Base-by-base conservation (phyloP, 2,329 filamentous ascomycete genomes). In the Pezicula neosporulosa region DNA sequence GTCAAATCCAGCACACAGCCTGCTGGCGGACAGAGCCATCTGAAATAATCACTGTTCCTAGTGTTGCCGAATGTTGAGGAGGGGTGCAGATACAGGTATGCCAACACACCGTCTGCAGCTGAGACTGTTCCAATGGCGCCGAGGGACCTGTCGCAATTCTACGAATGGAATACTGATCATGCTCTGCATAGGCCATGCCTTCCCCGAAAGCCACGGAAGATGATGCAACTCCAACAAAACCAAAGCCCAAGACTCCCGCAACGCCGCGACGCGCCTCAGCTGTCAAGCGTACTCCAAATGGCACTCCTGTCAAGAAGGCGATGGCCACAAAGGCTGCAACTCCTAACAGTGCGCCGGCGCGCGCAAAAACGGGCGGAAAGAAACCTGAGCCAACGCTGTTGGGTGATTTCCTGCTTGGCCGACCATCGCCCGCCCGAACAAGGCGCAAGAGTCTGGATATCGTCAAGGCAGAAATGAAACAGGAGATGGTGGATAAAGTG, bases 381-480 rank as follows among this genome's bases (percentile, higher is more conserved):
- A 65, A 56, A 47, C 27, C 56, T 9, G 72, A 76, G 49, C 74
- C 75, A 12, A 81, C 76, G 2, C 68, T 84, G 4, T 70, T 84
- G 8, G 69, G 70, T 33, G 81, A 84, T 64, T 84, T 84, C 62
- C 70, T 84, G 37, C 69, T 80, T 21, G 81, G 81, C 13, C 74
- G 79, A 18, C 81, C 76, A 2, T 77, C 80, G 9, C 74, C 81
- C 3, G 76, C 77, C n/a, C 76, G 82, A 12, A 71, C 74, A 46
- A 74, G 80, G 56, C 74, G 82, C 59, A 79, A 80, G 68, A 81
- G 78, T 60, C 68, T 83, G 59, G 78, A 87, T 69, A 70, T 66
- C 54, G 74, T 82, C 62, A 78, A 86, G 71, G 75, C 77, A 33
- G 69, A 80, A 64, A 63, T 75, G 70, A 63, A 73, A 70, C 60